Evolutionary conservation across 2,329 filamentous ascomycete genomes (phyloP), one percentile per base, ranked within the genome.

Genomic region (Hypoxylon sp.): DNA sequence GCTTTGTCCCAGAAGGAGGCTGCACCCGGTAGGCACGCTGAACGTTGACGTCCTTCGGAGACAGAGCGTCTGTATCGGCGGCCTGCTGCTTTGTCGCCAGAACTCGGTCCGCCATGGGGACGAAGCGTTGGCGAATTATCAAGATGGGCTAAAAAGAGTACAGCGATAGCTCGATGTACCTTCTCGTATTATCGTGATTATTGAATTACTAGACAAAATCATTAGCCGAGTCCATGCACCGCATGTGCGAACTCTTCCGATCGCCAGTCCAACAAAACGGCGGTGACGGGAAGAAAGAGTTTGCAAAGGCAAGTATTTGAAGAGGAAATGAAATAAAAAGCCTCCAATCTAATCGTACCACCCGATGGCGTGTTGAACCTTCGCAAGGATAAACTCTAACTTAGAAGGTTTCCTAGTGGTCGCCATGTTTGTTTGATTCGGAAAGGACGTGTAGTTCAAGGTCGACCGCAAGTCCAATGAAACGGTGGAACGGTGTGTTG

Each of bases 31-130:
- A 78, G 77, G 57, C 69, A 62, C 66, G 75, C 66, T 82, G 80
- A 67, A 78, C 81, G 69, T 87, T 87, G 57, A 75, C 81, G 75
- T 87, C 83, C 68, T 83, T 76, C 62, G 83, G 83, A 50, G 83
- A 85, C 68, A 87, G 74, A 45, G 84, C 83, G 69, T 87, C 84
- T 70, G 83, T 75, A 62, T 85, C 80, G 67, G 78, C 67, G 64
- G 69, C 73, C 55, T 78, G 78, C 55, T 78, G 78, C 69, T 76
- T 78, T 52, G 72, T 70, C 57, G 72, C 74, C 66, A 80, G 70
- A 42, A 68, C 45, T 67, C 74, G 73, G 66, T 79, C 75, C 55
- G 77, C 72, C 77, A 80, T 80, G 52, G 62, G 63, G 51, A 56
- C 57, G 34, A 34, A 34, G 29, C 30, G 26, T 45, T 40, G 25